Conservation (phyloP, 164 flowering plant genomes). For the Magnolia officinalis region DNA sequence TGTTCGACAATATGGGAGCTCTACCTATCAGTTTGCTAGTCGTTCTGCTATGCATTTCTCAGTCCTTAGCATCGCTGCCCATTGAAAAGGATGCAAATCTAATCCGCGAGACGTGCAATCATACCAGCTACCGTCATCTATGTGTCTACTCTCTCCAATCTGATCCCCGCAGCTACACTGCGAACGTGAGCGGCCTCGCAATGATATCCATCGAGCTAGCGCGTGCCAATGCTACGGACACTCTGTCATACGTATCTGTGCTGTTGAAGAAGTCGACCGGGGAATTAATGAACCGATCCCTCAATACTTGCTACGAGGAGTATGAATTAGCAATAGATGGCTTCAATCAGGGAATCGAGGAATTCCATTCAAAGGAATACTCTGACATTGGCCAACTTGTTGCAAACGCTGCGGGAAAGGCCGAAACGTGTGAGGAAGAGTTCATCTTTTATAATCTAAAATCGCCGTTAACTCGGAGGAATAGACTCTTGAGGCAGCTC, state of each 20-base stretch:
- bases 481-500: background rate
- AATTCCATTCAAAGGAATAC: slow-evolving; percentile 16
- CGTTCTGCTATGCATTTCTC: no score
- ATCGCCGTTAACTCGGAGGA: slow-evolving; percentile 34
- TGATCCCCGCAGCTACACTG: background rate
- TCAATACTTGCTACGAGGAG: slow-evolving; percentile 33
- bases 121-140: background rate
- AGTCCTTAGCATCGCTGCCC: no score
- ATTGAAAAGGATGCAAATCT: background rate
- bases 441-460: slow-evolving; percentile 17
- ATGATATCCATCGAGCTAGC: slow-evolving; percentile 3
- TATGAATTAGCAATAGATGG: slow-evolving; percentile 26
- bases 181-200: background rate
- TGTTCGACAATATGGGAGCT: no score
- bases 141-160: slow-evolving; percentile 1
- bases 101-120: background rate
- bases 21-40: no score
- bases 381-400: slow-evolving; percentile 19
- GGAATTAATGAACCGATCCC: slow-evolving; percentile 8
- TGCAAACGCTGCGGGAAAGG: slow-evolving; percentile 30
- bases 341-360: slow-evolving; percentile 20
- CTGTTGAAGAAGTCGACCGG: slow-evolving; percentile 11
- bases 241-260: slow-evolving; percentile 17
- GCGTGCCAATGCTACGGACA: slow-evolving; percentile 27
- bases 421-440: slow-evolving; percentile 32